A percentile compares a stretch with the other conserved stretches of the same genome.
Evolutionary conservation across 805 yeast genomes (phyloP).

Genomic region (Wickerhamiella slavikovae): DNA sequence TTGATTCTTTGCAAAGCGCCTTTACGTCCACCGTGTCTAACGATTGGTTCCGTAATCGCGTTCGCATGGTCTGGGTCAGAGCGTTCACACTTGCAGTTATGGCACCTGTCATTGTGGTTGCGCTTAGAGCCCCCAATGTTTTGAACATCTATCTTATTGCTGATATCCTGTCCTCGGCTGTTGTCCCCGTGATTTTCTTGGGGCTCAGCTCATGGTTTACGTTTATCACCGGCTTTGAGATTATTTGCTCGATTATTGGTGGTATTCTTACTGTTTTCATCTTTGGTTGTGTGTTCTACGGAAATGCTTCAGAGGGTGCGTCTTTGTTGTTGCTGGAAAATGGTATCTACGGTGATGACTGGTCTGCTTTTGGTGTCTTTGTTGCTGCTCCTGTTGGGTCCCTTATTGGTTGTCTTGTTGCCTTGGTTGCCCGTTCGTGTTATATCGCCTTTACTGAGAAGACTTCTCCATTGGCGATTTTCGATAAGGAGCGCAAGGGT

Average conservation of each 20-base stretch:
- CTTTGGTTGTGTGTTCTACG: conserved; percentile 64
- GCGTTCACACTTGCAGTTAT: conserved; percentile 50
- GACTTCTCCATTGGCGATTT: conserved; percentile 9
- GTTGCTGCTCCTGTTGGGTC: conserved; percentile 77
- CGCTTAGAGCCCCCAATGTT: conserved; percentile 63
- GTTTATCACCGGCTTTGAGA: conserved; percentile 60
- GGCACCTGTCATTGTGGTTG: conserved; percentile 76
- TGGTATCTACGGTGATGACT: conserved; percentile 61
- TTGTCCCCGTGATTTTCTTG: conserved; percentile 64
- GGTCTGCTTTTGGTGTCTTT: conserved; percentile 91
- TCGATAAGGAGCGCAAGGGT: conserved; percentile 19
- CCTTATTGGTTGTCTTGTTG: conserved; percentile 31
- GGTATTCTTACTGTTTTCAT: conserved; percentile 63
- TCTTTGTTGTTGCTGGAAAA: conserved; percentile 35
- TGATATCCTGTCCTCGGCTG: conserved; percentile 70
- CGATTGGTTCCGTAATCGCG: conserved; percentile 69
- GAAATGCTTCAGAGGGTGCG: conserved; percentile 51
- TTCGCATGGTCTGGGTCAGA: conserved; percentile 47
- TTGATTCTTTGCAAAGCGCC: conserved; percentile 78
- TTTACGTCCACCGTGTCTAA: conserved; percentile 76
- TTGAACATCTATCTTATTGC: conserved; percentile 78
- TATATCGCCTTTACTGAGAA: conserved; percentile 4
- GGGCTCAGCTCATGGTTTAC: conserved; percentile 51
- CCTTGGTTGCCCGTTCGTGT: conserved; percentile 21
- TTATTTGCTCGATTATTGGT: conserved; percentile 66